A percentile compares a stretch with the other conserved stretches of the same genome.
Evolutionary conservation across 2,329 filamentous ascomycete genomes (phyloP).

Genomic region (Capronia americana): DNA sequence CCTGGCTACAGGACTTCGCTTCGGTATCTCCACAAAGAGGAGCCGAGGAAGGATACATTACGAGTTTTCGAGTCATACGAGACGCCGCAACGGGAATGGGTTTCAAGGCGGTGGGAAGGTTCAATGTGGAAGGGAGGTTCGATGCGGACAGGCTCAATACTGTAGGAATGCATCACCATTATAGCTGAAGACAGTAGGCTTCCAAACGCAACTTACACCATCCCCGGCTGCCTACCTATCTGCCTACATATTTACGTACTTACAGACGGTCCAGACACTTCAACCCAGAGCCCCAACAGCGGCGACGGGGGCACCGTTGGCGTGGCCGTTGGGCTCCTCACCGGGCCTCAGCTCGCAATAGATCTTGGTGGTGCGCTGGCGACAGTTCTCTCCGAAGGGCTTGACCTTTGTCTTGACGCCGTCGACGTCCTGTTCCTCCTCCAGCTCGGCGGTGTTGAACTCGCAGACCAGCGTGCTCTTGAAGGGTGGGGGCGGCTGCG

Average conservation of each 20-base stretch:
- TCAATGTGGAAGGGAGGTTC: neutral
- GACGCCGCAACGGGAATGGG: neutral
- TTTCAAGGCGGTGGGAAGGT: neutral
- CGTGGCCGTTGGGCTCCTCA: conserved; percentile 17
- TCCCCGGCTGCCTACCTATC: neutral
- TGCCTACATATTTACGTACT: too few relatives aligned
- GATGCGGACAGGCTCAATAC: neutral
- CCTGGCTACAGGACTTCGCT: too few relatives aligned
- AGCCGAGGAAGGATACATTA: neutral
- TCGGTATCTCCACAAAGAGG: too few relatives aligned
- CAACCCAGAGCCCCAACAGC: conserved; percentile 19
- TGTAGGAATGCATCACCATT: neutral
- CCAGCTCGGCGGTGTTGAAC: conserved; percentile 32
- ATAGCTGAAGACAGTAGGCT: neutral
- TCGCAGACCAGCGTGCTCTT: conserved; percentile 24
- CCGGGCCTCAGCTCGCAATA: conserved; percentile 60
- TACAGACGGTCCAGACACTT: neutral
- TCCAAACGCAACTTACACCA: neutral
- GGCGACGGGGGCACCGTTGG: neutral
- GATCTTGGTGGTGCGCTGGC: conserved; percentile 67
- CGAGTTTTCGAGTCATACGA: neutral
- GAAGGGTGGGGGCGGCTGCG: conserved; percentile 35
- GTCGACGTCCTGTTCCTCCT: conserved; percentile 29
- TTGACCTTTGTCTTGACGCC: conserved; percentile 49
- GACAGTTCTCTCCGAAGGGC: conserved; percentile 70